These are phyloP conservation scores for Polyplosphaeria fusca DNA, from an alignment of 495 filamentous ascomycete species.

Conservation along the genomic window DNA sequence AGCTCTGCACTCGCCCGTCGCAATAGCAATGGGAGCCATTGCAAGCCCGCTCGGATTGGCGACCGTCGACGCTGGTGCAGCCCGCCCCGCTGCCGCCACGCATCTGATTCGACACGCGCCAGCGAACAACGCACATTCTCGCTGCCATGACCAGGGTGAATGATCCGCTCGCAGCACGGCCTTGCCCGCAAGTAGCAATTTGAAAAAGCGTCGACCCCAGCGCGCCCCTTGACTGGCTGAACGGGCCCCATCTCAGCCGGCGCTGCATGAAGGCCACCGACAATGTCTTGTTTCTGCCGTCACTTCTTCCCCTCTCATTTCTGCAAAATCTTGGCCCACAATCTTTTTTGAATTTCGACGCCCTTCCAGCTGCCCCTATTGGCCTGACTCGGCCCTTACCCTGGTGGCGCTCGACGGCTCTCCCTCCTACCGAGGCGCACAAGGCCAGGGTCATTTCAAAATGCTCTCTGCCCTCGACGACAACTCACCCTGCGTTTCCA, in stretches of 20 bases:
- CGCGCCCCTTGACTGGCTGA: conserved; percentile 25
- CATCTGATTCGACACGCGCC: conserved; percentile 28
- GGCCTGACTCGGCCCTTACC: conserved; percentile 12
- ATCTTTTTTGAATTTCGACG: conserved; percentile 22
- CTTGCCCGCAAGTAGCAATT: conserved; percentile 17
- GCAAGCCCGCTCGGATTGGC: conserved; percentile 9
- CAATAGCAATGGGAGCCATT: background rate
- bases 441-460: conserved; percentile 14
- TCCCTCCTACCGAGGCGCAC: conserved; percentile 17
- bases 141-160: conserved; percentile 16
- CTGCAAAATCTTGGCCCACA: conserved; percentile 32
- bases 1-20: conserved; percentile 20
- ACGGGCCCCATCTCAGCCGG: conserved; percentile 26
- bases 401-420: conserved; percentile 14
- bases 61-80: conserved; percentile 22
- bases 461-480: conserved; percentile 14
- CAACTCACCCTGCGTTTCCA: conserved; percentile 32
- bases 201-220: conserved; percentile 2
- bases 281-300: conserved; percentile 18
- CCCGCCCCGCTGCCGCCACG: conserved; percentile 6
- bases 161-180: conserved; percentile 17
- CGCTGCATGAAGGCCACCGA: conserved; percentile 27
- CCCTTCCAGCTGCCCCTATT: conserved; percentile 17
- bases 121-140: conserved; percentile 29
- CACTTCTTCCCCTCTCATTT: conserved; percentile 16